A percentile compares a stretch with the other conserved stretches of the same genome.
These are phyloP conservation scores for Eucalyptus cloeziana DNA, from an alignment of 345 rosid species.

Conservation along the genomic window DNA sequence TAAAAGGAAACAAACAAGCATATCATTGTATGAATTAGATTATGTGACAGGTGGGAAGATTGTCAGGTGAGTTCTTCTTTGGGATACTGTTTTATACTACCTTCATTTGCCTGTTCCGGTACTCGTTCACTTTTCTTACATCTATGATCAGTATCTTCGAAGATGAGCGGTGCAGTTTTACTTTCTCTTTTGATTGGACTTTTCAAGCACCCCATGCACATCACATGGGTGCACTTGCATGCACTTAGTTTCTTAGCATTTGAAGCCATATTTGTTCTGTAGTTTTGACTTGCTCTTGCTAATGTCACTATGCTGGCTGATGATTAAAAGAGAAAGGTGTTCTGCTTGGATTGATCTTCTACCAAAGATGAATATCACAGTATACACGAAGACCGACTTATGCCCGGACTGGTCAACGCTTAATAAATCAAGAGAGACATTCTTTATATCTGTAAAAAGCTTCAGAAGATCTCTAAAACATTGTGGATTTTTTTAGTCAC, in stretches of 20 bases:
- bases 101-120: neutral
- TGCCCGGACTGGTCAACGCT: fast-evolving
- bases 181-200: fast-evolving
- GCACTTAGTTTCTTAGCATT: neutral
- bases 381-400: fast-evolving
- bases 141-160: fast-evolving
- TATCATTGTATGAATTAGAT: constrained; percentile 37
- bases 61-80: neutral
- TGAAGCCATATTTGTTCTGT: fast-evolving
- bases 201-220: fast-evolving
- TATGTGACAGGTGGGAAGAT: neutral
- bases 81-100: neutral
- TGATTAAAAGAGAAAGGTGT: neutral
- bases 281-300: neutral
- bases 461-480: neutral
- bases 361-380: fast-evolving
- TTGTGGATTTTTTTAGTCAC: fast-evolving
- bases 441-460: neutral
- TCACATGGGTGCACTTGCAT: neutral
- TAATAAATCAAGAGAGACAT: neutral
- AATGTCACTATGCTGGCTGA: neutral
- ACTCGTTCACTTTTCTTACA: neutral
- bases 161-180: neutral
- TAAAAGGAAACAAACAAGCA: constrained; percentile 43
- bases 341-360: neutral